Evolutionary conservation across 2,329 filamentous ascomycete species (phyloP).

Genomic region (Ophiocordyceps camponoti-floridani): DNA sequence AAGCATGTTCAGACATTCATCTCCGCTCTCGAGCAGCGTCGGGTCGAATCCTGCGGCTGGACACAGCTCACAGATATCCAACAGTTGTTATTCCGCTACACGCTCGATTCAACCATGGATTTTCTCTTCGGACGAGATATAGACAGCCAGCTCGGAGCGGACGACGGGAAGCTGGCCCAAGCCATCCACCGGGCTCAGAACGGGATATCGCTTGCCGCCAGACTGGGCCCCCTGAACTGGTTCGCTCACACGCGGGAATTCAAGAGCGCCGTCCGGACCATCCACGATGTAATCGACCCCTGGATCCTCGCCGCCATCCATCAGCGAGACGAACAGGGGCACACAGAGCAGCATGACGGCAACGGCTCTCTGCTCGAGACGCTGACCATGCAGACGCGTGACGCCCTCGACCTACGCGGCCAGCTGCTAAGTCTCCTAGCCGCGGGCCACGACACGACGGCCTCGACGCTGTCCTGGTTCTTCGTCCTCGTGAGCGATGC

Average conservation of each 20-base stretch:
- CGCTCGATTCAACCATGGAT: constrained; percentile 28
- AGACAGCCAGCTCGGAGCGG: constrained; percentile 18
- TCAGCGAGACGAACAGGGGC: background rate
- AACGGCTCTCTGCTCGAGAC: constrained; percentile 12
- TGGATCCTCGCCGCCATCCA: constrained; percentile 41
- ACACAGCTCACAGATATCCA: constrained; percentile 21
- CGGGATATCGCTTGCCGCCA: constrained; percentile 33
- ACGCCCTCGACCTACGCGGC: constrained; percentile 8
- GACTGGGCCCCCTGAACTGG: constrained; percentile 24
- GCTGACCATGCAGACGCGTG: constrained; percentile 14
- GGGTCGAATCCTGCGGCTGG: constrained; percentile 14
- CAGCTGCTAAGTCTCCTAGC: constrained; percentile 22
- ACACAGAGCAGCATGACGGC: constrained; percentile 1
- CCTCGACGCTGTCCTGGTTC: constrained; percentile 28
- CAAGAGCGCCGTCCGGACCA: constrained; percentile 40
- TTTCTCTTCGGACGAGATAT: constrained; percentile 45
- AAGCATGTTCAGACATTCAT: constrained; percentile 15
- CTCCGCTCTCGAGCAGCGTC: constrained; percentile 4
- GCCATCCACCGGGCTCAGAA: constrained; percentile 18
- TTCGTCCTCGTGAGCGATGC: constrained; percentile 21
- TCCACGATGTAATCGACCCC: constrained; percentile 50
- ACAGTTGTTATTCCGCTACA: constrained; percentile 28
- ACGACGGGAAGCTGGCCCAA: constrained; percentile 12
- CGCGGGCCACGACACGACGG: constrained; percentile 36
- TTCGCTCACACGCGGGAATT: constrained; percentile 36